phyloP scores from a whole-genome alignment of 345 rosid genomes.

The Mangifera indica region DNA sequence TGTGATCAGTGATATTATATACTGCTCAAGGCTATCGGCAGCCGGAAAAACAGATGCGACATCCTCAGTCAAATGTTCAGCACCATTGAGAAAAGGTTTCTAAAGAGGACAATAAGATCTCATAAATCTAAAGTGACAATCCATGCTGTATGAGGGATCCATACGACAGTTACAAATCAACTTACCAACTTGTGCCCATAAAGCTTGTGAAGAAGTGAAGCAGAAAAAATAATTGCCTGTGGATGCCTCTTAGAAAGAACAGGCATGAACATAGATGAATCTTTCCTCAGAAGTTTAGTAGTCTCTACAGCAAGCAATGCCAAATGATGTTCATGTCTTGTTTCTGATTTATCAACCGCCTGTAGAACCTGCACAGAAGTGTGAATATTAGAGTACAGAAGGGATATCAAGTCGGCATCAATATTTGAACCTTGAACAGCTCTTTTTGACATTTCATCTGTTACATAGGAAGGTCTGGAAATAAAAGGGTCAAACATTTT shows the following conservation, averaged over 20 bases:
- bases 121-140: conserved; percentile 7
- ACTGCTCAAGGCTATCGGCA: conserved; percentile 91
- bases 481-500: background rate
- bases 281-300: conserved; percentile 70
- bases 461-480: background rate
- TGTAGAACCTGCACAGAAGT: conserved; percentile 62
- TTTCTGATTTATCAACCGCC: conserved; percentile 65
- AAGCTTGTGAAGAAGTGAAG: conserved; percentile 85
- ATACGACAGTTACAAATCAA: conserved; percentile 15
- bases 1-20: conserved; percentile 59
- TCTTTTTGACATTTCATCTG: background rate
- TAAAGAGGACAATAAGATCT: conserved; percentile 41
- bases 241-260: conserved; percentile 82
- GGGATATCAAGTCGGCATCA: background rate
- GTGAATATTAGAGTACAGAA: background rate
- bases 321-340: conserved; percentile 64
- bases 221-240: conserved; percentile 66
- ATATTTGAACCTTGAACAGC: background rate
- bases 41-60: conserved; percentile 84
- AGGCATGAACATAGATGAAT: conserved; percentile 69
- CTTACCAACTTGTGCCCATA: conserved; percentile 90
- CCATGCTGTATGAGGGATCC: conserved; percentile 11
- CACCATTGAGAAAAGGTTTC: conserved; percentile 92
- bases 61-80: conserved; percentile 91
- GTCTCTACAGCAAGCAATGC: conserved; percentile 90